Evolutionary conservation across 495 filamentous ascomycete genomes (phyloP).

Genomic region (Xylaria longipes): DNA sequence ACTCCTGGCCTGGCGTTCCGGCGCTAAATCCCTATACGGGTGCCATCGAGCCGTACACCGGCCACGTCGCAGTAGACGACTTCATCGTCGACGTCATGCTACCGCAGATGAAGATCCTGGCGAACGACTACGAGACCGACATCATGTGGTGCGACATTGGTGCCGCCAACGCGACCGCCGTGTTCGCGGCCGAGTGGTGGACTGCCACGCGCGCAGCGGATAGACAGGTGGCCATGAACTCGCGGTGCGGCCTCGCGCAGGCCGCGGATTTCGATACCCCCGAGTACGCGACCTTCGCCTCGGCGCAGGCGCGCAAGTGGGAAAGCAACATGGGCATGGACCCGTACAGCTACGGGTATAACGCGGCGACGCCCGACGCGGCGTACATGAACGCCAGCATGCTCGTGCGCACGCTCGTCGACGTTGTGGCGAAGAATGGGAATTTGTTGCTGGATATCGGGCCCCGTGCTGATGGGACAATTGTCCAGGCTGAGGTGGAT

Average conservation of each 20-base stretch:
- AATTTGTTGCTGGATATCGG: constrained; percentile 63
- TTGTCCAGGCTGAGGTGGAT: constrained; percentile 54
- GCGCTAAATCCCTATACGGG: constrained; percentile 60
- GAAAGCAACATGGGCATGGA: constrained; percentile 63
- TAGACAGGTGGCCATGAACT: constrained; percentile 58
- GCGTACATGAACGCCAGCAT: constrained; percentile 59
- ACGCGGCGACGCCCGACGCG: constrained; percentile 52
- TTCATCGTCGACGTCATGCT: constrained; percentile 58
- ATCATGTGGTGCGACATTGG: constrained; percentile 67
- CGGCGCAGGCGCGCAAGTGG: constrained; percentile 60
- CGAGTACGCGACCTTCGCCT: constrained; percentile 56
- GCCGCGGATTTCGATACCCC: constrained; percentile 59
- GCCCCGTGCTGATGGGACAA: constrained; percentile 58
- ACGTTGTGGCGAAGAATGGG: constrained; percentile 63
- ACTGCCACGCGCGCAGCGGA: constrained; percentile 45
- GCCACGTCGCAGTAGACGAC: constrained; percentile 51
- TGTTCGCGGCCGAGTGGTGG: constrained; percentile 57
- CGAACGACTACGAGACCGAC: constrained; percentile 53
- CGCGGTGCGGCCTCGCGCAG: constrained; percentile 56
- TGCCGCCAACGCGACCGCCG: constrained; percentile 54
- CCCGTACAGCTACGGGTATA: constrained; percentile 62
- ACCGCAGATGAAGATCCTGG: constrained; percentile 59
- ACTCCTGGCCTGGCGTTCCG: constrained; percentile 40
- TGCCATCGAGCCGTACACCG: constrained; percentile 54
- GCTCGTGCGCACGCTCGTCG: constrained; percentile 54